Conservation (phyloP, 2,329 filamentous ascomycete species). For the Microdochium nivale region DNA sequence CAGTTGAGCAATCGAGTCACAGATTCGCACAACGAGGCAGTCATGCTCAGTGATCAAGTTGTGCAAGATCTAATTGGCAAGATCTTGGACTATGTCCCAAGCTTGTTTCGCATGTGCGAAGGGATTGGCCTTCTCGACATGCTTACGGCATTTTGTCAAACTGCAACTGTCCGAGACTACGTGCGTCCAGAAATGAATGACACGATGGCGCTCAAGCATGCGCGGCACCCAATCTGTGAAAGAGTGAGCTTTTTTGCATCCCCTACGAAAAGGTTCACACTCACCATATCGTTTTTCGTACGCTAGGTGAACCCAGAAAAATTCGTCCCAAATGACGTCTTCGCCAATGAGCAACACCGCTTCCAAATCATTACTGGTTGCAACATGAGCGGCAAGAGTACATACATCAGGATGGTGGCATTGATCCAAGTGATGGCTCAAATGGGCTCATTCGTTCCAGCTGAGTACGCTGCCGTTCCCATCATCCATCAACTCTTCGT, state of each 20-base stretch:
- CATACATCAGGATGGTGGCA: conserved; percentile 80
- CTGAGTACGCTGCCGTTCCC: conserved; percentile 71
- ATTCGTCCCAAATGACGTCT: conserved; percentile 86
- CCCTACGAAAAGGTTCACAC: conserved; percentile 2
- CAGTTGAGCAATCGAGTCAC: conserved; percentile 72
- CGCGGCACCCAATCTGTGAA: conserved; percentile 72
- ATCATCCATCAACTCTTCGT: conserved; percentile 81
- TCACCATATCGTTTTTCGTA: not conserved
- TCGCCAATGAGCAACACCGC: conserved; percentile 67
- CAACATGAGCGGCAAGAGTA: conserved; percentile 98
- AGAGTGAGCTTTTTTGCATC: conserved; percentile 30
- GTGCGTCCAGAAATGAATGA: conserved; percentile 60
- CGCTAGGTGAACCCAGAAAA: conserved; percentile 49
- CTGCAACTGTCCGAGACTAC: conserved; percentile 53
- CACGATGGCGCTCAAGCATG: conserved; percentile 63
- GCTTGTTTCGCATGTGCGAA: conserved; percentile 78
- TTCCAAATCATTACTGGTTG: conserved; percentile 94
- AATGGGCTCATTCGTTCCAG: conserved; percentile 84
- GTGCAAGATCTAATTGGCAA: conserved; percentile 63
- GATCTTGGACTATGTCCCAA: conserved; percentile 63
- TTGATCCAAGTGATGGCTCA: conserved; percentile 90
- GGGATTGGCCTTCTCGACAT: conserved; percentile 83
- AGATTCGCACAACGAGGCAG: conserved; percentile 75
- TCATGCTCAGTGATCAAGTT: conserved; percentile 71
- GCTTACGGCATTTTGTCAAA: conserved; percentile 66